These are phyloP conservation scores for Letharia columbiana DNA, from an alignment of 495 filamentous ascomycete genomes.

Conservation along the genomic window DNA sequence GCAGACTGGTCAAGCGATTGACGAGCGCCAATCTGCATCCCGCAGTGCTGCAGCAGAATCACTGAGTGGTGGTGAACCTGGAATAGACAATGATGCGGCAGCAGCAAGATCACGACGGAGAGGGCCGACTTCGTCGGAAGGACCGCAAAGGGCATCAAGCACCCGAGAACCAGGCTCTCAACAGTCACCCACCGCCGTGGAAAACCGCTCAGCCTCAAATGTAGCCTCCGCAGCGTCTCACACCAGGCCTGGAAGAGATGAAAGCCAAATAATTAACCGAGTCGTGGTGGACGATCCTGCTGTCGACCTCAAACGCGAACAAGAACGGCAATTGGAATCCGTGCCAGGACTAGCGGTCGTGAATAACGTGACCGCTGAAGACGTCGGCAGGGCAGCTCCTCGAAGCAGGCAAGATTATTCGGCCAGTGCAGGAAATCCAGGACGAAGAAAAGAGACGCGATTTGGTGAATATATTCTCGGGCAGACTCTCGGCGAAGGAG, in stretches of 20 bases:
- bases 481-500: slow-evolving; percentile 94
- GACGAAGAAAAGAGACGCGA: slow-evolving; percentile 64
- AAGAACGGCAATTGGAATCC: slow-evolving; percentile 58
- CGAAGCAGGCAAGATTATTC: slow-evolving; percentile 75
- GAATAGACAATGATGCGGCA: slow-evolving; percentile 28
- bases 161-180: slow-evolving; percentile 42
- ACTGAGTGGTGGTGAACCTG: slow-evolving; percentile 13
- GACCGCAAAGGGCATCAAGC: slow-evolving; percentile 39
- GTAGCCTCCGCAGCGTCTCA: slow-evolving; percentile 39
- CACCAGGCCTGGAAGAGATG: slow-evolving; percentile 35
- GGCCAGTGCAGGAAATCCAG: slow-evolving; percentile 31
- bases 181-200: slow-evolving; percentile 26
- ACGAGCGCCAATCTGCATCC: slow-evolving; percentile 22
- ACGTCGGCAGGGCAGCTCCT: slow-evolving; percentile 50
- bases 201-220: slow-evolving; percentile 38
- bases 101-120: slow-evolving; percentile 44
- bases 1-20: slow-evolving; percentile 17
- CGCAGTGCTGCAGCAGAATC: slow-evolving; percentile 12
- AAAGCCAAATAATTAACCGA: slow-evolving; percentile 66
- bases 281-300: slow-evolving; percentile 71
- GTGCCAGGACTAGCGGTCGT: slow-evolving; percentile 50
- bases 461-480: slow-evolving; percentile 95
- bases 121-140: slow-evolving; percentile 36
- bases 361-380: slow-evolving; percentile 48
- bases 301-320: slow-evolving; percentile 69